These are phyloP conservation scores for Yamadazyma akitaensis DNA, from an alignment of 805 yeast species.

Conservation along the genomic window DNA sequence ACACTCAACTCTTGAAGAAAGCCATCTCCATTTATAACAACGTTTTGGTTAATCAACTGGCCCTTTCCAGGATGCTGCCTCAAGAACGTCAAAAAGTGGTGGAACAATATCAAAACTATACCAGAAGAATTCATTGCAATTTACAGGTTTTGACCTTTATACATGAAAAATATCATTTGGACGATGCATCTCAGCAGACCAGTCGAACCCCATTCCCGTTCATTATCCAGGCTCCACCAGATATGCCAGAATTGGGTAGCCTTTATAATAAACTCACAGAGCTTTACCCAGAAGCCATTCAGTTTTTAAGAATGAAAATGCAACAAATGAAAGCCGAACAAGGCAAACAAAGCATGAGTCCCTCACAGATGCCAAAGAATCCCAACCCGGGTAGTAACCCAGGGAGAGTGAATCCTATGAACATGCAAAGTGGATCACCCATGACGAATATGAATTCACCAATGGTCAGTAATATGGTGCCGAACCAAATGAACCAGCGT, in stretches of 20 bases:
- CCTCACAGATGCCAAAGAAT: background rate
- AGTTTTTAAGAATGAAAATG: slow-evolving; percentile 37
- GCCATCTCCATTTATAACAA: slow-evolving; percentile 35
- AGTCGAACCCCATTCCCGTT: slow-evolving; percentile 42
- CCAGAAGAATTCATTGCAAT: slow-evolving; percentile 41
- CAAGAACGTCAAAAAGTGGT: slow-evolving; percentile 29
- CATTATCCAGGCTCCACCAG: slow-evolving; percentile 52
- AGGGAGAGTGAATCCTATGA: background rate
- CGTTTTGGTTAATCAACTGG: slow-evolving; percentile 32
- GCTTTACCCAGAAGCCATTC: slow-evolving; percentile 54
- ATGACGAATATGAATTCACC: slow-evolving; percentile 3
- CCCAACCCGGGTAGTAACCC: background rate
- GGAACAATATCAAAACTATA: slow-evolving; percentile 39
- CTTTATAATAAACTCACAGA: slow-evolving; percentile 47
- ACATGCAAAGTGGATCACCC: slow-evolving; percentile 1
- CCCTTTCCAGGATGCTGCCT: slow-evolving; percentile 30
- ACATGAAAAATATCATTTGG: slow-evolving; percentile 36
- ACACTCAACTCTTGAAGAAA: slow-evolving; percentile 41
- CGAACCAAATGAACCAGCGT: slow-evolving; percentile 7
- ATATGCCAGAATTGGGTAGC: slow-evolving; percentile 50
- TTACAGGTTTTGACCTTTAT: slow-evolving; percentile 36
- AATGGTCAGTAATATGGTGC: slow-evolving; percentile 5
- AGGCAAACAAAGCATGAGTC: background rate
- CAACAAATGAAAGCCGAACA: slow-evolving; percentile 36
- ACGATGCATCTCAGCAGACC: slow-evolving; percentile 23